Percentiles rank a stretch among this genome's conserved stretches.
Evolutionary conservation across 179 eudicot genomes (phyloP).

Genomic region (Heliamphora pulchella): DNA sequence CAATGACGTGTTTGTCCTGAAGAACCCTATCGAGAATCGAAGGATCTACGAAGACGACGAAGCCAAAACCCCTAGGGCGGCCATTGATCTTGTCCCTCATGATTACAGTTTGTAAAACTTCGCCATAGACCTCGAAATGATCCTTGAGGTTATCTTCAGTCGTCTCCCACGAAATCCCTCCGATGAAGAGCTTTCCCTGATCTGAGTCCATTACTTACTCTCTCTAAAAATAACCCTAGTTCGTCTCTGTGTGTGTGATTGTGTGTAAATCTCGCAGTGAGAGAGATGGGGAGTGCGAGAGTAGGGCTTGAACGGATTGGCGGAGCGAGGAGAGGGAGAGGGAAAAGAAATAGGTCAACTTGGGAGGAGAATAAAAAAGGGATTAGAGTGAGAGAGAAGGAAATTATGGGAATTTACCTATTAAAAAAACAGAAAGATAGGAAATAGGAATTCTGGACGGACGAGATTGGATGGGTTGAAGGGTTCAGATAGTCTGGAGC

Average conservation of each 20-base stretch:
- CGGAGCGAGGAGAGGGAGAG: not conserved
- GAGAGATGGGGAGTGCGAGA: not conserved
- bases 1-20: constrained; percentile 58
- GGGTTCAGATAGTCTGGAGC: constrained; percentile 3
- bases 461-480: constrained; percentile 9
- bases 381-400: not conserved
- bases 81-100: constrained; percentile 63
- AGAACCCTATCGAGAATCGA: constrained; percentile 51
- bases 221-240: not conserved
- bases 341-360: not conserved
- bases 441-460: not conserved
- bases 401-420: not conserved
- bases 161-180: constrained; percentile 89
- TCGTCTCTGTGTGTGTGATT: not conserved
- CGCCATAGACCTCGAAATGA: constrained; percentile 55
- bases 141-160: constrained; percentile 58
- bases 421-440: too few relatives aligned
- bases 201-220: constrained; percentile 56
- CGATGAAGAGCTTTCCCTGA: constrained; percentile 73
- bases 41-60: constrained; percentile 74
- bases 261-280: too few relatives aligned
- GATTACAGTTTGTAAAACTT: constrained; percentile 53
- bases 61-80: constrained; percentile 82
- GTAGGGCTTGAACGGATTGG: not conserved
- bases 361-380: not conserved